Percentiles rank a stretch among this genome's conserved stretches.
These are phyloP conservation scores for Cladosporium cucumerinum DNA, from an alignment of 2,329 filamentous ascomycete species.

Conservation along the genomic window DNA sequence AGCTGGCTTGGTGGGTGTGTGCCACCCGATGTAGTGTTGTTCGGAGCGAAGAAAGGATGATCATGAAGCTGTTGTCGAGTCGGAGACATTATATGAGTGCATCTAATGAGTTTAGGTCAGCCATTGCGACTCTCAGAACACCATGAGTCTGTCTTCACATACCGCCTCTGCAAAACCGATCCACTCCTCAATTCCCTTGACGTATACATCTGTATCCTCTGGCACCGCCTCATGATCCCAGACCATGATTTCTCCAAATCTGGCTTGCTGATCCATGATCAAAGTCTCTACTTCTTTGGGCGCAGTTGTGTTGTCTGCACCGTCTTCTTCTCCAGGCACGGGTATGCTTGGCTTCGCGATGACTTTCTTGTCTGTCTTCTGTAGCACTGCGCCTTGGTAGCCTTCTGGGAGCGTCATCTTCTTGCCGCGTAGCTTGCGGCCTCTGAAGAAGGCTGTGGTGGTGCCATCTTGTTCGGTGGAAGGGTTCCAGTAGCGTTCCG, in stretches of 20 bases:
- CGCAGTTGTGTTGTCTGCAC: constrained; percentile 4
- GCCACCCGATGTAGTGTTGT: neutral
- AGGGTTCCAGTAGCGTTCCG: constrained; percentile 69
- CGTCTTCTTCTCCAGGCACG: neutral
- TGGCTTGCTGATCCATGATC: constrained; percentile 59
- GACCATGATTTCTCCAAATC: constrained; percentile 73
- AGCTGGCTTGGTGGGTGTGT: neutral
- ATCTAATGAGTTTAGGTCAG: constrained; percentile 9
- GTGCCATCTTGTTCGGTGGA: constrained; percentile 19
- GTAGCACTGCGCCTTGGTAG: constrained; percentile 52
- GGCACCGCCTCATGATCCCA: constrained; percentile 76
- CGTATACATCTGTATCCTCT: constrained; percentile 65
- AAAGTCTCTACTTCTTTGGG: constrained; percentile 47
- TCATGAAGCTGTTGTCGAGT: neutral
- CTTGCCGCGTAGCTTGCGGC: constrained; percentile 72
- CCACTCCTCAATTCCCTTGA: constrained; percentile 78
- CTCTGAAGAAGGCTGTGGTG: constrained; percentile 66
- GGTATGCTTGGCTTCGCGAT: constrained; percentile 7
- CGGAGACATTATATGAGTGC: constrained; percentile 15
- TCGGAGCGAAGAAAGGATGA: neutral
- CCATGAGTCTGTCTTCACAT: constrained; percentile 31
- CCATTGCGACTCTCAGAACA: neutral
- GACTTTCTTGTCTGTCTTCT: constrained; percentile 25
- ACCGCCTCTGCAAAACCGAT: constrained; percentile 68
- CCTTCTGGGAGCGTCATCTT: constrained; percentile 64